These are phyloP conservation scores for Suhomyces bribrorum DNA, from an alignment of 1,139 yeast genomes.

Conservation along the genomic window DNA sequence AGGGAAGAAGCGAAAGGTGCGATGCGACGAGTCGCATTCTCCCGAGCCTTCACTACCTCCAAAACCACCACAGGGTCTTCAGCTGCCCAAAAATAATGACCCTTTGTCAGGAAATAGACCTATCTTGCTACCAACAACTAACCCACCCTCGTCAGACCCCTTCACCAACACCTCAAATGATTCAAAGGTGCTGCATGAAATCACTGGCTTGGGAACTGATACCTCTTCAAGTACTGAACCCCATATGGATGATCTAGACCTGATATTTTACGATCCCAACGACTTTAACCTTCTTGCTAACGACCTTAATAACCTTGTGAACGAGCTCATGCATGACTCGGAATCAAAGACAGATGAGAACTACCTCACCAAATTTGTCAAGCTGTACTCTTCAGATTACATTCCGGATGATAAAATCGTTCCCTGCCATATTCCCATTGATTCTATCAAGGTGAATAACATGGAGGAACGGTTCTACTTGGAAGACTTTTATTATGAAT, in stretches of 20 bases:
- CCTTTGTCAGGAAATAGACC: too few relatives aligned
- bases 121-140: too few relatives aligned
- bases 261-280: slow-evolving; percentile 13
- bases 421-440: slow-evolving; percentile 15
- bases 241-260: neutral
- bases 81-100: neutral
- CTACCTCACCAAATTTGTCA: slow-evolving; percentile 7
- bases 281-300: slow-evolving; percentile 19
- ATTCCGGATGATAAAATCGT: slow-evolving; percentile 3
- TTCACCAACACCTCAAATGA: too few relatives aligned
- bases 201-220: neutral
- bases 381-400: slow-evolving; percentile 4
- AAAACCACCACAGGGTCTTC: neutral
- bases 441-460: slow-evolving; percentile 13
- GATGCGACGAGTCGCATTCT: slow-evolving; percentile 4
- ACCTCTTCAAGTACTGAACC: neutral
- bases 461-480: slow-evolving; percentile 19
- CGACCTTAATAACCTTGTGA: slow-evolving; percentile 22
- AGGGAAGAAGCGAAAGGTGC: slow-evolving; percentile 3
- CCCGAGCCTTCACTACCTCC: neutral
- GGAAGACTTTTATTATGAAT: slow-evolving; percentile 21
- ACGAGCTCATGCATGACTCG: slow-evolving; percentile 18
- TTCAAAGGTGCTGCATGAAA: too few relatives aligned
- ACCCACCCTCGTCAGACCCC: too few relatives aligned
- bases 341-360: slow-evolving; percentile 14